Percentiles rank a stretch among this genome's conserved stretches.
These are phyloP conservation scores for Cicer pinnatifidum DNA, from an alignment of 306 rosid species.

Conservation along the genomic window DNA sequence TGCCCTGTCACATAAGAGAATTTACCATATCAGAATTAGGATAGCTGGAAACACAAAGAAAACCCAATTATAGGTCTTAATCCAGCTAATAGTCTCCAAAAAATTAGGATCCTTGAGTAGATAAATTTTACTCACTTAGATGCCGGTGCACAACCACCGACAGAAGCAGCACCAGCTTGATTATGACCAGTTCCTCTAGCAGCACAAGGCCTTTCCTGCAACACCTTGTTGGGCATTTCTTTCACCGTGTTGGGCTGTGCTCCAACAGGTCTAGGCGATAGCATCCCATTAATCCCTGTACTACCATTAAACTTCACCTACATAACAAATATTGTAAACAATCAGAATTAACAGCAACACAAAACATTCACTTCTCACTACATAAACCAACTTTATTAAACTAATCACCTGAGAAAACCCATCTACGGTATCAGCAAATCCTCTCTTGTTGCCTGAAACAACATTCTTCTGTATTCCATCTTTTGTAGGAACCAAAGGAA, in stretches of 20 bases:
- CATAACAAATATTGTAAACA: constrained; percentile 46
- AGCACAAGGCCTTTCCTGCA: constrained; percentile 70
- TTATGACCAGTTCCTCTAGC: constrained; percentile 58
- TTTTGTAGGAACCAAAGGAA: constrained; percentile 84
- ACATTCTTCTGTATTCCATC: constrained; percentile 74
- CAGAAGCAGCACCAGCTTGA: constrained; percentile 56
- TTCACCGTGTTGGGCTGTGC: constrained; percentile 58
- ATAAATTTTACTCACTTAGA: constrained; percentile 69
- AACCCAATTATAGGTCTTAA: background rate
- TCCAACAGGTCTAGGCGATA: constrained; percentile 71
- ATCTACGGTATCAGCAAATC: constrained; percentile 82
- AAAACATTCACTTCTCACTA: constrained; percentile 49
- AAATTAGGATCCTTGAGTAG: background rate
- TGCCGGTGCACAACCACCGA: constrained; percentile 69
- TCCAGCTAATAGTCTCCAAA: constrained; percentile 1
- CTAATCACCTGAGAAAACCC: constrained; percentile 69
- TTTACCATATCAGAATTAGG: constrained; percentile 11
- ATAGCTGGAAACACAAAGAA: background rate
- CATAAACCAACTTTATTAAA: constrained; percentile 19
- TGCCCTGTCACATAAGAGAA: constrained; percentile 61
- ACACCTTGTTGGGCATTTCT: constrained; percentile 62
- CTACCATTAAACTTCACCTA: constrained; percentile 74
- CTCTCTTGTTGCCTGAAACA: constrained; percentile 86
- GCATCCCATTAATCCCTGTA: constrained; percentile 59
- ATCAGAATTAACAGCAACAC: constrained; percentile 48